Percentiles rank a stretch among this genome's conserved stretches.
Conservation (phyloP, 2,329 filamentous ascomycete species). For the Grosmannia penicillata region DNA sequence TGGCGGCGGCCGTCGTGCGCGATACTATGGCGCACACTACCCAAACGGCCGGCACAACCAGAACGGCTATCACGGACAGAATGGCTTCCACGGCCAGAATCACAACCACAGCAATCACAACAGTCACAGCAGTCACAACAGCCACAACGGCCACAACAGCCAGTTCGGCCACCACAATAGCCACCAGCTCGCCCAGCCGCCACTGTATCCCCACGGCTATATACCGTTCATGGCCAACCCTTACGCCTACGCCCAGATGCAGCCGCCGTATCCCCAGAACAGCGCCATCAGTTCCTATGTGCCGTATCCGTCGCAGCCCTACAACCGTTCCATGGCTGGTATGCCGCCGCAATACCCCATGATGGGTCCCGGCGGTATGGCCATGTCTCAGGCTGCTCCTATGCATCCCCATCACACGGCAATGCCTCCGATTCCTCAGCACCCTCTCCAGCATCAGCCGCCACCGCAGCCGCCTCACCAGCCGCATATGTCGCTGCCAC, state of each 20-base stretch:
- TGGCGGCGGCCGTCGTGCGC: slow-evolving; percentile 20
- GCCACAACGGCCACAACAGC: slow-evolving; percentile 17
- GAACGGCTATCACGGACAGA: slow-evolving; percentile 16
- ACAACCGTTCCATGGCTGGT: slow-evolving; percentile 31
- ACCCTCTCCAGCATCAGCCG: not conserved
- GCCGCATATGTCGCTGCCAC: slow-evolving; percentile 9
- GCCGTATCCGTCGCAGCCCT: slow-evolving; percentile 30
- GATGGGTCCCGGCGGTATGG: slow-evolving; percentile 1
- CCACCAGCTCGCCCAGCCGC: slow-evolving; percentile 24
- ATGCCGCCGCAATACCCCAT: slow-evolving; percentile 9
- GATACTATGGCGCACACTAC: slow-evolving; percentile 18
- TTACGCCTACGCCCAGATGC: slow-evolving; percentile 37
- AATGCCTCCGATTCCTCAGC: not conserved
- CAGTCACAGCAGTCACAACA: slow-evolving; percentile 22
- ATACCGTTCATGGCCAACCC: slow-evolving; percentile 30
- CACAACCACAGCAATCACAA: slow-evolving; percentile 20
- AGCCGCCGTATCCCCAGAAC: slow-evolving; percentile 41
- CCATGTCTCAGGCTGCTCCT: not conserved
- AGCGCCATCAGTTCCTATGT: slow-evolving; percentile 29
- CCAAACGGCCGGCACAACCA: slow-evolving; percentile 17
- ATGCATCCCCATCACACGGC: not conserved
- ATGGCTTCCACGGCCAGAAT: slow-evolving; percentile 21
- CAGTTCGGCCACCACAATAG: slow-evolving; percentile 23
- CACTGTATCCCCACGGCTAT: slow-evolving; percentile 35
- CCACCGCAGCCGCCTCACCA: not conserved